Evolutionary conservation across 352 stramenopile genomes (phyloP).

Genomic region (Globisporangium viniferum): DNA sequence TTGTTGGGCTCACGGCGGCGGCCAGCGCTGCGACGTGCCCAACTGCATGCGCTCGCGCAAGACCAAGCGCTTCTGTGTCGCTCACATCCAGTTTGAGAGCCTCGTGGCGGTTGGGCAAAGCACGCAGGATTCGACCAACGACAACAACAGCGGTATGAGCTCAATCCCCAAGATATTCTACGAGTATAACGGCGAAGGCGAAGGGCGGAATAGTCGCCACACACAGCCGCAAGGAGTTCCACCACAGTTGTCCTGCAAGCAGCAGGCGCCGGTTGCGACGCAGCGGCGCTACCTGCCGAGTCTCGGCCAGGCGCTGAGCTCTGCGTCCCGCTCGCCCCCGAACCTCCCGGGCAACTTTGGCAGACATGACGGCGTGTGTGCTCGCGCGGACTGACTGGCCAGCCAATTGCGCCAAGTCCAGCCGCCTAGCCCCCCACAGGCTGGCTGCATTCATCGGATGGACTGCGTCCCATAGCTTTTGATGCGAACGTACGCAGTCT

Average conservation of each 20-base stretch:
- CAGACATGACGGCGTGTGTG: background rate
- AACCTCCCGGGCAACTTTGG: conserved; percentile 28
- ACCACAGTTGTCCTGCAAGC: background rate
- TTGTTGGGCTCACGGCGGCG: conserved; percentile 67
- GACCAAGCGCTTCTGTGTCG: conserved; percentile 60
- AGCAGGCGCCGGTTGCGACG: background rate
- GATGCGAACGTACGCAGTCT: no score
- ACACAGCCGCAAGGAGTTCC: no score
- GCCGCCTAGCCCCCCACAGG: no score
- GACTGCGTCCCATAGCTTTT: no score
- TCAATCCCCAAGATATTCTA: background rate
- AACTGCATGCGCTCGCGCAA: conserved; percentile 68
- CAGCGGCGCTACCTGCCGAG: conserved; percentile 32
- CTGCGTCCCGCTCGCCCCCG: conserved; percentile 36
- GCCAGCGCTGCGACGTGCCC: conserved; percentile 59
- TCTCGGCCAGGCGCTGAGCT: conserved; percentile 44
- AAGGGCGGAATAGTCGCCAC: background rate
- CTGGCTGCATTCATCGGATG: no score
- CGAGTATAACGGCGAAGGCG: background rate
- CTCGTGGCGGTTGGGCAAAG: background rate
- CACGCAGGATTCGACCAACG: background rate
- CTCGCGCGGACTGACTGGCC: background rate
- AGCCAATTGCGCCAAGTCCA: no score
- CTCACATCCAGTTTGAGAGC: conserved; percentile 42
- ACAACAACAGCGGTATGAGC: background rate